Conservation (phyloP, 2,329 filamentous ascomycete species). For the Penicillium aurantiogriseum region DNA sequence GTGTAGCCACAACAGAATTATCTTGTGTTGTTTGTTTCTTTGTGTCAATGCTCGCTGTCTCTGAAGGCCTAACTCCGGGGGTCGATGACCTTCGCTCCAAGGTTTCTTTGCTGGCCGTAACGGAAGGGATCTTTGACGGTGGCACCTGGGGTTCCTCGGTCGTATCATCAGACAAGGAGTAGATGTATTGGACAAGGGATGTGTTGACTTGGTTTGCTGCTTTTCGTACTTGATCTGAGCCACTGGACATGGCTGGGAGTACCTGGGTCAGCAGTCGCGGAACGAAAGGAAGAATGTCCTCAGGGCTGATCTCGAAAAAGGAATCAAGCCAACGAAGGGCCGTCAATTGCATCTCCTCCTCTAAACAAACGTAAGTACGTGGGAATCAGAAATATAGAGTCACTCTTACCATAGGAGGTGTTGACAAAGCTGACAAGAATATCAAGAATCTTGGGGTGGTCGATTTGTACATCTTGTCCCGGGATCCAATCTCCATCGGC, state of each 20-base stretch:
- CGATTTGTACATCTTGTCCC: conserved; percentile 92
- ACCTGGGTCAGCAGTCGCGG: conserved; percentile 89
- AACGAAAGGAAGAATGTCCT: conserved; percentile 92
- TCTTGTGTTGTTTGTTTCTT: conserved; percentile 34
- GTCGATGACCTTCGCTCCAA: conserved; percentile 46
- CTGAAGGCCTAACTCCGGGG: conserved; percentile 31
- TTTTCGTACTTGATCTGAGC: conserved; percentile 81
- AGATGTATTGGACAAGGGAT: conserved; percentile 89
- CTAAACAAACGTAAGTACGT: conserved; percentile 45
- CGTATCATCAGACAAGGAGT: conserved; percentile 76
- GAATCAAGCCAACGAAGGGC: conserved; percentile 92
- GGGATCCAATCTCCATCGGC: conserved; percentile 94
- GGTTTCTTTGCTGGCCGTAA: conserved; percentile 38
- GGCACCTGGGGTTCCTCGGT: conserved; percentile 40
- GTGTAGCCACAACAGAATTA: conserved; percentile 38
- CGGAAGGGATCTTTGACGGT: conserved; percentile 42
- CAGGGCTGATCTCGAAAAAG: conserved; percentile 95
- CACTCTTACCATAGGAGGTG: conserved; percentile 64
- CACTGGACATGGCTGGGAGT: conserved; percentile 89
- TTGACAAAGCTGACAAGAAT: conserved; percentile 89
- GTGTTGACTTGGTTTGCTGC: conserved; percentile 87
- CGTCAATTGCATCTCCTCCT: conserved; percentile 88
- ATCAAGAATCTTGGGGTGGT: conserved; percentile 85
- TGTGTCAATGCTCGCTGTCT: conserved; percentile 28
- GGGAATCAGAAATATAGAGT: conserved; percentile 27